A percentile compares a stretch with the other conserved stretches of the same genome.
These are phyloP conservation scores for Globisporangium megalacanthum DNA, from an alignment of 352 stramenopile species.

Conservation along the genomic window DNA sequence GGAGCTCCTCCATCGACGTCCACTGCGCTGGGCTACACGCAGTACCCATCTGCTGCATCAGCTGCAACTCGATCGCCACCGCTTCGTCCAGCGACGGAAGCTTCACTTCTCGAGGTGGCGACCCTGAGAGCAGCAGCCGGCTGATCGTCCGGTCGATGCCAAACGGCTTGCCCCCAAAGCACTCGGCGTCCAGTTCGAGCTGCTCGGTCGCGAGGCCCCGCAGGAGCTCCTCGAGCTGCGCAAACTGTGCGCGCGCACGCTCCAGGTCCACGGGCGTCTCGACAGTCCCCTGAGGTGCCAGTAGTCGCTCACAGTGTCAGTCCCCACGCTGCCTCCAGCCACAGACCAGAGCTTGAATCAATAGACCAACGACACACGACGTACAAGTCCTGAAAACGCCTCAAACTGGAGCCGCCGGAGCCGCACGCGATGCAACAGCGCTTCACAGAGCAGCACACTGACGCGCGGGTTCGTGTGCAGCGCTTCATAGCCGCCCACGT, in stretches of 20 bases:
- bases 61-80: conserved; percentile 38
- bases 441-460: conserved; percentile 48
- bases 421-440: conserved; percentile 52
- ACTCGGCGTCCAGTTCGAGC: conserved; percentile 61
- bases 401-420: conserved; percentile 41
- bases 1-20: conserved; percentile 77
- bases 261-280: conserved; percentile 37
- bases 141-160: conserved; percentile 77
- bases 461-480: conserved; percentile 50
- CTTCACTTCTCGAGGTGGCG: conserved; percentile 69
- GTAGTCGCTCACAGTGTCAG: not conserved
- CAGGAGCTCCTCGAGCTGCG: conserved; percentile 36
- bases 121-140: conserved; percentile 57
- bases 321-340: not conserved
- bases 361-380: not conserved
- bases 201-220: conserved; percentile 40
- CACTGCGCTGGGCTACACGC: conserved; percentile 56
- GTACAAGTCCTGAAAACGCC: conserved; percentile 32
- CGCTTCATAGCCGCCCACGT: conserved; percentile 22
- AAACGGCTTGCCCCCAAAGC: conserved; percentile 58
- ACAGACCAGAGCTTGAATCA: not conserved
- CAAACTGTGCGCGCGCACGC: conserved; percentile 32
- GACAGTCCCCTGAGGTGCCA: conserved; percentile 25
- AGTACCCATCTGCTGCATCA: conserved; percentile 50
- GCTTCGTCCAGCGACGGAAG: conserved; percentile 47